Evolutionary conservation across 1,284 basidiomycete genomes (phyloP), one percentile per base, ranked within the genome.

Genomic region (Baeospora myosura): DNA sequence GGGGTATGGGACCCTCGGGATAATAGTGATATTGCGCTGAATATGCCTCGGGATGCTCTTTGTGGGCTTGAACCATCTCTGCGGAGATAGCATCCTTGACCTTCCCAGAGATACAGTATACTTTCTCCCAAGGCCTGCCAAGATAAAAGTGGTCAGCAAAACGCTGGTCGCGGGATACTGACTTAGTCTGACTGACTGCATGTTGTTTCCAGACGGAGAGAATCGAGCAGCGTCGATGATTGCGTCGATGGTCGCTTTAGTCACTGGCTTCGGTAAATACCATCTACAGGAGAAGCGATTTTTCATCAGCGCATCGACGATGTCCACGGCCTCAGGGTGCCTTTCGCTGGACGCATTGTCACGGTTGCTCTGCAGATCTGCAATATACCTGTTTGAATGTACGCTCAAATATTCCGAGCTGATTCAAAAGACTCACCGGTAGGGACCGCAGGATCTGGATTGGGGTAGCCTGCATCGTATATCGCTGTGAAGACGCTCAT

Each of bases 111-210:
- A 53, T 34, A 22, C 47, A 49, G 31, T 53, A 51, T 11, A 53
- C 51, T 35, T 51, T 53, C 20, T 46, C 42, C 51, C 49, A 53
- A 10, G 49, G 51, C 33, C 49, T 51, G 16, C n/a, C 25, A 8
- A 8, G 36, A 11, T 29, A 4, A 20, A 14, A 11, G 24, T 11
- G 7, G 8, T 28, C 8, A n/a, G 11, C 16, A 2, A 3, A 25
- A 24, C 3, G 4, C 14, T 16, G 6, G 16, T 17, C 22, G 21
- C 10, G 11, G 22, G 2, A 14, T 5, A 14, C 2, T 3, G 4
- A 18, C 2, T 22, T 3, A 26, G 5, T 17, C 11, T 14, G 3
- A 47, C 49, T 4, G 24, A 53, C 50, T 51, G 51, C 47, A 49
- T 49, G 22, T 49, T 53, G 29, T 48, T 49, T 3, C 50, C 44